Conservation (phyloP, 2,329 filamentous ascomycete species). For the Pleurostoma richardsiae region DNA sequence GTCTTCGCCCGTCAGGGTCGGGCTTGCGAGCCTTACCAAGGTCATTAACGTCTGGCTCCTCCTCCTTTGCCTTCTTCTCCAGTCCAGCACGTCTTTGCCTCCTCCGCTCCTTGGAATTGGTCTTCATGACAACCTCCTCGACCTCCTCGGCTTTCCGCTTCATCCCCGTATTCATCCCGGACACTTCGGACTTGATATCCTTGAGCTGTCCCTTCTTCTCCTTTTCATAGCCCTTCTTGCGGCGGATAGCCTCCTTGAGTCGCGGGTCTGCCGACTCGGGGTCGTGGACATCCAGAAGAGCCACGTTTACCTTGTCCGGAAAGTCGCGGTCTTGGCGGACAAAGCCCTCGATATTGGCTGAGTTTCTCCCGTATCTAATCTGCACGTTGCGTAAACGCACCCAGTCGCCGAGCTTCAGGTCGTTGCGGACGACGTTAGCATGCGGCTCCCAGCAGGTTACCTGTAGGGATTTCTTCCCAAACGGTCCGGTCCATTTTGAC, state of each 20-base stretch:
- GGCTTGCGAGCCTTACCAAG: constrained; percentile 3
- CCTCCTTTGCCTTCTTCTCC: constrained; percentile 9
- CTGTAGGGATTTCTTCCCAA: constrained; percentile 65
- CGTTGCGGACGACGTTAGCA: constrained; percentile 47
- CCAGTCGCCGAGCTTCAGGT: constrained; percentile 56
- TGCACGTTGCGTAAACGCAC: constrained; percentile 68
- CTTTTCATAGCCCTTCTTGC: constrained; percentile 61
- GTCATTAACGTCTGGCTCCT: background rate
- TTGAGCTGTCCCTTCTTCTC: constrained; percentile 33
- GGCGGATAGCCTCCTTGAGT: constrained; percentile 52
- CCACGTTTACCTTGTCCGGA: constrained; percentile 53
- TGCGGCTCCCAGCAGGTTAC: constrained; percentile 69
- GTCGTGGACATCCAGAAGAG: constrained; percentile 37
- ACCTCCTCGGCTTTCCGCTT: constrained; percentile 29
- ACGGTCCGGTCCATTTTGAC: constrained; percentile 66
- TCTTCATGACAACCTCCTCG: constrained; percentile 11
- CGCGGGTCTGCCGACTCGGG: constrained; percentile 37
- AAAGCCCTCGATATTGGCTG: constrained; percentile 62
- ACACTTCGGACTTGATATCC: constrained; percentile 29
- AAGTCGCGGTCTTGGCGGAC: constrained; percentile 55
- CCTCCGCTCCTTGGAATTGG: constrained; percentile 18
- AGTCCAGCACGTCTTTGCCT: constrained; percentile 17
- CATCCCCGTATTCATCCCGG: constrained; percentile 15
- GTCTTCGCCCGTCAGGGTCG: background rate
- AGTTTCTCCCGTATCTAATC: constrained; percentile 51